Evolutionary conservation across 2,329 filamentous ascomycete species (phyloP).

Genomic region (Xylariaceae sp.): DNA sequence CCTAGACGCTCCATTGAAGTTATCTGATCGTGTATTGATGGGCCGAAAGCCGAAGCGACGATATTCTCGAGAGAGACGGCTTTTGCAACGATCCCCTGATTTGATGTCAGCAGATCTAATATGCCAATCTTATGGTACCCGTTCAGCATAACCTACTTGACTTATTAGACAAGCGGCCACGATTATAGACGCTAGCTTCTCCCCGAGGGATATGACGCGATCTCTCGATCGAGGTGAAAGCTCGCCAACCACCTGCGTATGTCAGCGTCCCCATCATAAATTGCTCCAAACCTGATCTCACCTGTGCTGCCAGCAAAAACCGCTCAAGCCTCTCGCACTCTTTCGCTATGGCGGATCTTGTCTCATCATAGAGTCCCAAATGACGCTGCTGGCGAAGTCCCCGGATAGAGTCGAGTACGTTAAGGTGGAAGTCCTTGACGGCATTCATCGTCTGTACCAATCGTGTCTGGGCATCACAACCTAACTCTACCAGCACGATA

Average conservation of each 20-base stretch:
- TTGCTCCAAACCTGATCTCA: slow-evolving; percentile 5
- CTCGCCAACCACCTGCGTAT: slow-evolving; percentile 42
- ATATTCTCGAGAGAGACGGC: slow-evolving; percentile 23
- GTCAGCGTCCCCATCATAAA: too few relatives aligned
- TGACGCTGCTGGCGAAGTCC: slow-evolving; percentile 5
- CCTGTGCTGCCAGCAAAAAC: slow-evolving; percentile 51
- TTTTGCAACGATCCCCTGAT: slow-evolving; percentile 21
- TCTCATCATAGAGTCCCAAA: slow-evolving; percentile 32
- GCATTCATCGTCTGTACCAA: slow-evolving; percentile 45
- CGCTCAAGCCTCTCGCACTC: slow-evolving; percentile 45
- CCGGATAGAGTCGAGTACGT: slow-evolving; percentile 26
- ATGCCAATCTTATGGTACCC: too few relatives aligned
- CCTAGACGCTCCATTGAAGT: slow-evolving; percentile 20
- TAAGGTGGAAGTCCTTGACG: slow-evolving; percentile 47
- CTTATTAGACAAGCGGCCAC: slow-evolving; percentile 25
- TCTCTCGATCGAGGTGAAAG: slow-evolving; percentile 48
- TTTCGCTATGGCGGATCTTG: slow-evolving; percentile 37
- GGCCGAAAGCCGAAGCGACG: slow-evolving; percentile 21
- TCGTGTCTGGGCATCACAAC: slow-evolving; percentile 19
- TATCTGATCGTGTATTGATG: slow-evolving; percentile 20
- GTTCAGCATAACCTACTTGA: slow-evolving; percentile 18
- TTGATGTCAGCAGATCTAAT: neutral
- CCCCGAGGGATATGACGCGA: slow-evolving; percentile 41
- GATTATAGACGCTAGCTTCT: slow-evolving; percentile 27
- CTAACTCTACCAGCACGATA: slow-evolving; percentile 19